Base-by-base conservation (phyloP, 805 yeast species). In the Yarrowia sp. region DNA sequence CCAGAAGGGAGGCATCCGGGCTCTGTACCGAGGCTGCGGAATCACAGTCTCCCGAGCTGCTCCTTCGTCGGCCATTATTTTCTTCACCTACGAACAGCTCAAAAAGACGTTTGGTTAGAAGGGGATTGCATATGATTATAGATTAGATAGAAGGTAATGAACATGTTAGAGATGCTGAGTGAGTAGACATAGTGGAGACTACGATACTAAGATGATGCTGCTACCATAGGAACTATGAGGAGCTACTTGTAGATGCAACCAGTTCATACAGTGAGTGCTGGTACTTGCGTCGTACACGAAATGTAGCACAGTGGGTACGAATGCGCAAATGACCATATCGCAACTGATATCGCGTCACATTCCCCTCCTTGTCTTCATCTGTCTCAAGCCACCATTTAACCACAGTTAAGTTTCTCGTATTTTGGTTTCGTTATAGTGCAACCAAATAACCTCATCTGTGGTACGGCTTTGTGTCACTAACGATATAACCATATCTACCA, bases 61-160 rank as follows among this genome's bases (percentile, higher is more conserved):
- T 1, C 98, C 98, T 0, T 92, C 97, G 2, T 91, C 92, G 74
- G 97, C 97, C 1, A 82, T 88, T 9, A 91, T 93, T 36, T 94
- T 94, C 78, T 86, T 88, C 72, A 83, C 87, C 4, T 93, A 92
- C 75, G 97, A 93, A 61, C 68, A 72, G 20, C 72, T 76, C 10
- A 73, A 72, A 34, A 61, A 66, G 17, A 20, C 38, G n/a, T 47
- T 68, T 39, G 42, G 40, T 7, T 58, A 38, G 24, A 5, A n/a
- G 10, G 13, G 9, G 14, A 19, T 17, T 14, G 30, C 20, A 36
- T 50, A 40, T 24, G 19, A 34, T 13, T 6, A 46, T 52, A 46
- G 50, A 55, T n/a, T 46, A 63, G 55, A 40, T 52, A 50, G 55
- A 39, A n/a, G 30, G 15, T 13, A 17, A 17, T 17, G 13, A 17